Evolutionary conservation across 441 rosid species (phyloP), one percentile per base, ranked within the genome.

Genomic region (Breynia disticha): DNA sequence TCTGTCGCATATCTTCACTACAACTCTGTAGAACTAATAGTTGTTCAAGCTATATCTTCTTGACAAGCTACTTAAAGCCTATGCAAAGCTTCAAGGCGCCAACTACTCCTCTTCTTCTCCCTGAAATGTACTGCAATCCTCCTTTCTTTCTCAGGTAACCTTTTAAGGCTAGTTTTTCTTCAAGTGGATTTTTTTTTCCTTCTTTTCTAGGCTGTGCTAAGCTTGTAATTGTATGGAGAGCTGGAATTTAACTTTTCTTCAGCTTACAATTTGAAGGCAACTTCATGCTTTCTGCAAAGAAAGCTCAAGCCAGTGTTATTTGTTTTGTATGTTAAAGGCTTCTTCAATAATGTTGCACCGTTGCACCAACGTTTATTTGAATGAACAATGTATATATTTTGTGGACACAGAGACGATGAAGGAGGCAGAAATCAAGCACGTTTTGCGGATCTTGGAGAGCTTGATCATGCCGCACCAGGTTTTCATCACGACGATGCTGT

Each of bases 61-160:
- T 19, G 17, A 11, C 19, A 48, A 13, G 21, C 11, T 24, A 19
- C 11, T n/a, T n/a, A n/a, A 58, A 48, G 19, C 50, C 19, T 46
- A 79, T 90, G 91, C 95, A 90, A 71, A 75, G 86, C 87, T 87
- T 87, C 86, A 83, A 72, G 68, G 68, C 68, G 35, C 56, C 78
- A 12, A 67, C 75, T 67, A 69, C 73, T 56, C 19, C 75, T 50
- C 57, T 58, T 53, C 28, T 55, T 51, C 57, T 66, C 64, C 69
- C 83, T 64, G 90, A 91, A 54, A 64, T 75, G 55, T 85, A 73
- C 74, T 69, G 79, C 69, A 79, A 79, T 45, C 57, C 95, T 54
- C 66, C 95, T 22, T 76, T 72, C 75, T 80, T 78, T 68, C 79
- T 77, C 70, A 75, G 96, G 96, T 85, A 69, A 38, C 42, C 19